Conservation (phyloP, 2,329 filamentous ascomycete species). For the Fonsecaea monophora region DNA sequence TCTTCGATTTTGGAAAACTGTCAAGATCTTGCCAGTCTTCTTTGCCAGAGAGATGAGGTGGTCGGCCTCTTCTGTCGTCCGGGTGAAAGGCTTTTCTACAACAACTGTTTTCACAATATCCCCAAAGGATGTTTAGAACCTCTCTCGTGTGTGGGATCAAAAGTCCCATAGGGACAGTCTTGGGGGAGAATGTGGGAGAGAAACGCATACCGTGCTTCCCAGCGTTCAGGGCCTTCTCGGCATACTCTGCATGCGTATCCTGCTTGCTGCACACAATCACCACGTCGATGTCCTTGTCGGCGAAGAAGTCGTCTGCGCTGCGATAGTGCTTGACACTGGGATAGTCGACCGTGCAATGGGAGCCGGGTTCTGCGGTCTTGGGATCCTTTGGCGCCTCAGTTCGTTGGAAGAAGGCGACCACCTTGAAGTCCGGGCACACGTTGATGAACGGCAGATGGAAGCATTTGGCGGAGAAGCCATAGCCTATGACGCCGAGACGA, state of each 20-base stretch:
- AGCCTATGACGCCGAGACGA: constrained; percentile 66
- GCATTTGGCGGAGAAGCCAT: constrained; percentile 72
- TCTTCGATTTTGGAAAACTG: constrained; percentile 75
- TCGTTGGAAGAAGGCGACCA: constrained; percentile 78
- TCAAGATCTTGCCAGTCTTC: constrained; percentile 60
- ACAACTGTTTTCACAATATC: constrained; percentile 58
- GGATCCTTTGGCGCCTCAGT: constrained; percentile 43
- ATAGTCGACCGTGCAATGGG: constrained; percentile 73
- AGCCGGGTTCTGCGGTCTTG: constrained; percentile 60
- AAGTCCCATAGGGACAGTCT: neutral
- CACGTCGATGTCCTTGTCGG: constrained; percentile 71
- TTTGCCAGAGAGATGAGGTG: constrained; percentile 64
- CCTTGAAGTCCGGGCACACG: constrained; percentile 66
- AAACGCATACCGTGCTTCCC: constrained; percentile 67
- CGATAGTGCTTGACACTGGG: constrained; percentile 70
- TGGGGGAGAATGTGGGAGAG: neutral
- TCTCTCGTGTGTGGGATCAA: neutral
- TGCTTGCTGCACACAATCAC: constrained; percentile 75
- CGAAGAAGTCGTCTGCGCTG: constrained; percentile 66
- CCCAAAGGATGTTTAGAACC: neutral
- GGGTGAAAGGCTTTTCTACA: constrained; percentile 83
- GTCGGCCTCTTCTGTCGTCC: constrained; percentile 70
- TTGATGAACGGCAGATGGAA: constrained; percentile 82
- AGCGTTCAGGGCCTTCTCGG: constrained; percentile 68
- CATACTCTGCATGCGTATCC: constrained; percentile 71